phyloP scores from a whole-genome alignment of 257 asterid species.

The Capsicum rhomboideum region DNA sequence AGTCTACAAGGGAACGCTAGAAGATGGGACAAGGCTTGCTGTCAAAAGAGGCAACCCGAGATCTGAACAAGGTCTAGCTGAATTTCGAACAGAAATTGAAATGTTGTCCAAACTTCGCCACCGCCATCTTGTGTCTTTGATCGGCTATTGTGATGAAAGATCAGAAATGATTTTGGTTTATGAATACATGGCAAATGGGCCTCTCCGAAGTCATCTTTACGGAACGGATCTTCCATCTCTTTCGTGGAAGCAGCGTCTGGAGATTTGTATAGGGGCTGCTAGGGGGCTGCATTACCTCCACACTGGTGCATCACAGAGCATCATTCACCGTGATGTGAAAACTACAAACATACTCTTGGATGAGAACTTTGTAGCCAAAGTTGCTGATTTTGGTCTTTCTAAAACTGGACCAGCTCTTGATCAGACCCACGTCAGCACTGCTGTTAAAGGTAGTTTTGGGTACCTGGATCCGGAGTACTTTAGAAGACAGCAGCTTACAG shows the following conservation, averaged over 20 bases:
- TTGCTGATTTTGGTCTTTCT: conserved; percentile 80
- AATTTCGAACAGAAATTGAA: conserved; percentile 67
- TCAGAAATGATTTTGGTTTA: conserved; percentile 72
- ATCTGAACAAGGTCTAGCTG: conserved; percentile 77
- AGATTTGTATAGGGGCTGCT: conserved; percentile 80
- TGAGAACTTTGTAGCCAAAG: conserved; percentile 64
- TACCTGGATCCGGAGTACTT: conserved; percentile 81
- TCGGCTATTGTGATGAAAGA: conserved; percentile 73
- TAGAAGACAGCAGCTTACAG: conserved; percentile 73
- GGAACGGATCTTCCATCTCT: conserved; percentile 60
- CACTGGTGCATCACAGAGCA: conserved; percentile 67
- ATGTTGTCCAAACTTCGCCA: conserved; percentile 76
- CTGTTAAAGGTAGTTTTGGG: conserved; percentile 81
- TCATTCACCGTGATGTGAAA: conserved; percentile 75
- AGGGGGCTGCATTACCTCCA: conserved; percentile 79
- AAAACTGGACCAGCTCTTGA: conserved; percentile 66
- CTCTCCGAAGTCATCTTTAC: conserved; percentile 66
- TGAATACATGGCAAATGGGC: conserved; percentile 81
- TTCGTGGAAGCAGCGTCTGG: conserved; percentile 61
- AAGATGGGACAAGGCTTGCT: conserved; percentile 59
- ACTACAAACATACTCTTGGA: conserved; percentile 69
- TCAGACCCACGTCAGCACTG: conserved; percentile 80
- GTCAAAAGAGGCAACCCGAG: conserved; percentile 77
- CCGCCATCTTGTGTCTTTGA: conserved; percentile 71
- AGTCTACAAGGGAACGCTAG: conserved; percentile 62